Conservation (phyloP, 345 rosid genomes). For the Durio zibethinus region DNA sequence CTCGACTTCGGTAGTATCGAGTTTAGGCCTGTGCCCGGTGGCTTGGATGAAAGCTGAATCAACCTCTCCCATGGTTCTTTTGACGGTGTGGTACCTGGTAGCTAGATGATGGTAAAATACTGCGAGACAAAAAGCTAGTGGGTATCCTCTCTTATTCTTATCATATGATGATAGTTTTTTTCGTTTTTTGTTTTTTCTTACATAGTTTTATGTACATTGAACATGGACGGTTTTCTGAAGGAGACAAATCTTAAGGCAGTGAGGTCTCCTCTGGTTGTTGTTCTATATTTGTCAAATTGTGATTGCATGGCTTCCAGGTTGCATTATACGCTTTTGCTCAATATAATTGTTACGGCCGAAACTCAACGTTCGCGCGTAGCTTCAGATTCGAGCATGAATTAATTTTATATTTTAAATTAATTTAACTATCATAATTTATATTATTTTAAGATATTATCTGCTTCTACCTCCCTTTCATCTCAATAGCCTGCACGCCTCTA, state of each 20-base stretch:
- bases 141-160: no score
- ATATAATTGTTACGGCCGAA: no score
- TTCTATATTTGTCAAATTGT: background rate
- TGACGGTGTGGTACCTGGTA: no score
- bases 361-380: no score
- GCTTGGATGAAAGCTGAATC: conserved; percentile 50
- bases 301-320: background rate
- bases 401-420: no score
- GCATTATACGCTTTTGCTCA: background rate
- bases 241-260: background rate
- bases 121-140: background rate
- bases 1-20: conserved; percentile 23
- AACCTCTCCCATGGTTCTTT: conserved; percentile 33
- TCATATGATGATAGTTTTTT: background rate
- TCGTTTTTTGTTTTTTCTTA: no score
- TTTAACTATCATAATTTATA: no score
- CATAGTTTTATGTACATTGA: background rate
- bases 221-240: background rate
- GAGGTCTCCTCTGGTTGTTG: background rate
- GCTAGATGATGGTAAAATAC: background rate
- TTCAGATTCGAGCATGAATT: no score
- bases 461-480: no score
- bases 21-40: conserved; percentile 35
- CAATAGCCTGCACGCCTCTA: no score
- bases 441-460: no score